Base-by-base conservation (phyloP, 2,329 filamentous ascomycete species). In the Talaromyces sp. region DNA sequence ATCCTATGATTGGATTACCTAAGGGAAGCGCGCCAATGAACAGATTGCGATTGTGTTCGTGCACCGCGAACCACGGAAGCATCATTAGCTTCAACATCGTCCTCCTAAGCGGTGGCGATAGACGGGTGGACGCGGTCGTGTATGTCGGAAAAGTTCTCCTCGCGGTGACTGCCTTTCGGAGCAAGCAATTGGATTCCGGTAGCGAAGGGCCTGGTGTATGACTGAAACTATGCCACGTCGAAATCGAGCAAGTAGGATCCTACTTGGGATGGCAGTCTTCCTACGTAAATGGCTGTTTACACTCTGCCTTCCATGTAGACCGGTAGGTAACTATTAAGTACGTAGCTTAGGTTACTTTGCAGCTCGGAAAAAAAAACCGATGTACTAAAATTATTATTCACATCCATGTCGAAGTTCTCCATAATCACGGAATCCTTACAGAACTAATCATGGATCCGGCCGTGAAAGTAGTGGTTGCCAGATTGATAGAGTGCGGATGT, bases 141-240 rank as follows among this genome's bases (percentile, higher is more conserved):
- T 23, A 12, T 52, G 3, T 56, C 54, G 54, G 33, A 39, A 35
- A 56, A 18, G 33, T 40, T 56, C 54, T 56, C 54, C 54, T 40
- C 33, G 33, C 11, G 5, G n/a, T 23, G 18, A 23, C 33, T 56
- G 44, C 44, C 44, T 48, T 23, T 28, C 28, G 16, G 44, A 16
- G 21, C 44, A 21, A 25, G 23, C 21, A 18, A 46, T 46, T 48
- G 23, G 28, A 12, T 50, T 31, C 46, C 28, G 40, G 6, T 28
- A 28, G 28, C 3, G 28, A 28, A 28, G 28, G 28, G 48, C n/a
- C 16, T 52, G 48, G 18, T 52, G n/a, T 52, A 35, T 28, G 48
- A 18, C 28, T 21, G 48, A 33, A 33, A 52, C 25, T 14, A 18
- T n/a, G 31, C 46, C 9, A n/a, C 16, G 16, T 28, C 25, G 46